These are phyloP conservation scores for Penicillium sp. DNA, from an alignment of 2,329 filamentous ascomycete genomes.

Conservation along the genomic window DNA sequence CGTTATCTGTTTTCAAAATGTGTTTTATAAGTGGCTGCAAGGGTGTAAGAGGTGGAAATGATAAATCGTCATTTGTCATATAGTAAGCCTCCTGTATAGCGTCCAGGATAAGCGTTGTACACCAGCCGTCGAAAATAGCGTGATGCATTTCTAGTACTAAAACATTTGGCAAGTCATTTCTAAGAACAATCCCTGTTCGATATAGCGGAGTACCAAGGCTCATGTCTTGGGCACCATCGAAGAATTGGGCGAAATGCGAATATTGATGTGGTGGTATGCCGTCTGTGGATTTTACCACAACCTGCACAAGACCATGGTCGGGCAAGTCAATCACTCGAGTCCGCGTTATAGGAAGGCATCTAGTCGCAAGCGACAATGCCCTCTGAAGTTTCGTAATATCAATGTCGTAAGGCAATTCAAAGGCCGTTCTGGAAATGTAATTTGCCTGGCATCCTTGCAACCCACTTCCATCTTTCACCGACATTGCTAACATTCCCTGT, in stretches of 20 bases:
- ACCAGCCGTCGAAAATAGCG: conserved; percentile 50
- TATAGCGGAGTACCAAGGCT: background rate
- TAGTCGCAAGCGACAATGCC: background rate
- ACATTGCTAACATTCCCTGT: conserved; percentile 44
- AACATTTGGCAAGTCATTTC: conserved; percentile 22
- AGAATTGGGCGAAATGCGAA: background rate
- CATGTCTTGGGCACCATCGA: background rate
- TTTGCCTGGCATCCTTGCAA: background rate
- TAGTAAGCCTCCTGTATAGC: conserved; percentile 19
- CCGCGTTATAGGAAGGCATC: background rate
- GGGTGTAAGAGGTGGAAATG: background rate
- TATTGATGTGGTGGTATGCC: background rate
- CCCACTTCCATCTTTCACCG: conserved; percentile 26
- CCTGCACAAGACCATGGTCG: conserved; percentile 34
- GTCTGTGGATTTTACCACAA: conserved; percentile 27
- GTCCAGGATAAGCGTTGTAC: conserved; percentile 34
- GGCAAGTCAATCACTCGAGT: conserved; percentile 29
- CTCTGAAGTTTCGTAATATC: background rate
- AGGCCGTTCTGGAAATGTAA: conserved; percentile 7
- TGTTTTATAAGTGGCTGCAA: conserved; percentile 36
- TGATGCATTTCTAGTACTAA: conserved; percentile 51
- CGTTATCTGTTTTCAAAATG: background rate
- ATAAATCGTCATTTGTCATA: background rate
- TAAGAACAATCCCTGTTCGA: background rate
- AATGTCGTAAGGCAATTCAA: background rate